Conservation (phyloP, 1,284 basidiomycete species). For the Marasmius sp. region DNA sequence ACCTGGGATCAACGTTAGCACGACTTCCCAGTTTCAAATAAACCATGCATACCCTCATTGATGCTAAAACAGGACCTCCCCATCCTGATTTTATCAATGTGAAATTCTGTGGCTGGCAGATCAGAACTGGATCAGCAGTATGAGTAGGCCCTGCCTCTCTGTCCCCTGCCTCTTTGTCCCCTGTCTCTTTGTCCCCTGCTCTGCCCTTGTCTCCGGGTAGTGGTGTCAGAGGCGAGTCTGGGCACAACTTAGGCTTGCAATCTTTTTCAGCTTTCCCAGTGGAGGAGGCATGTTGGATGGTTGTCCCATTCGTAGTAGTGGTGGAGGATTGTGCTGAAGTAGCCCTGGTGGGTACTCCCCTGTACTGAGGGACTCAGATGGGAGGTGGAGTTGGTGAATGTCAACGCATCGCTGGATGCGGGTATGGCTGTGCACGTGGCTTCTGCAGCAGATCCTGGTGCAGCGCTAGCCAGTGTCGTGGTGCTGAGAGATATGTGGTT, state of each 20-base stretch:
- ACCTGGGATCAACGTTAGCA: neutral
- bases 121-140: neutral
- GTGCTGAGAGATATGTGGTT: neutral
- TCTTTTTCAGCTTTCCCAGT: too few species aligned
- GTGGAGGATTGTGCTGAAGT: too few species aligned
- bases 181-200: too few species aligned
- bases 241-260: too few species aligned
- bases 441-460: neutral
- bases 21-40: neutral
- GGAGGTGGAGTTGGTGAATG: neutral
- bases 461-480: neutral
- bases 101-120: neutral
- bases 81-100: neutral
- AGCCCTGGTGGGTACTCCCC: neutral
- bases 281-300: too few species aligned
- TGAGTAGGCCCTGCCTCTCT: neutral
- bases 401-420: neutral
- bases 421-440: neutral
- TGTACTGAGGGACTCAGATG: neutral
- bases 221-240: neutral
- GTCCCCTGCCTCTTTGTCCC: too few species aligned
- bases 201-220: neutral
- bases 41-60: neutral
- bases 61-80: neutral
- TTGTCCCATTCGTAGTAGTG: too few species aligned